Evolutionary conservation across 225 moss, liverwort and hornwort species (phyloP).

Genomic region (Thuidium tamariscinum): DNA sequence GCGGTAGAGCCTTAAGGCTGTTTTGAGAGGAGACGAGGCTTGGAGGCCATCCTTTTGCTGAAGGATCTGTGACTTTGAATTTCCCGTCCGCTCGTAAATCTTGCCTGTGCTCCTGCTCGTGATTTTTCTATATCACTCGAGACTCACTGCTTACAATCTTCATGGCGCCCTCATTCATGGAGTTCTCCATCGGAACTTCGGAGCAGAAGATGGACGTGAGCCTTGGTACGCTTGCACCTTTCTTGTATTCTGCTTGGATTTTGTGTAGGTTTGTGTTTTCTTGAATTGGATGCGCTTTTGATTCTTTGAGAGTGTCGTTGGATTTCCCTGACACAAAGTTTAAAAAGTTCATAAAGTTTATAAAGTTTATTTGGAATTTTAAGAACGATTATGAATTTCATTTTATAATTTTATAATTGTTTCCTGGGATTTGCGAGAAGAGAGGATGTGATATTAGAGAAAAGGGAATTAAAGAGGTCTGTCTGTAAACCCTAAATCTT

Average conservation of each 20-base stretch:
- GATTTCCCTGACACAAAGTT: not conserved
- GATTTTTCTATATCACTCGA: not conserved
- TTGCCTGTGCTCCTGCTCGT: not conserved
- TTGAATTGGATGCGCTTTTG: not conserved
- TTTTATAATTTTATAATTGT: not conserved
- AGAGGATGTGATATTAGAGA: not conserved
- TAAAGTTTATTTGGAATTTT: too few relatives aligned
- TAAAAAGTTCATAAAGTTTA: not conserved
- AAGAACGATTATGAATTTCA: not conserved
- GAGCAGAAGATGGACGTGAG: slow-evolving; percentile 99
- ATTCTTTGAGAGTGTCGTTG: not conserved
- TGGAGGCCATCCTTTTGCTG: not conserved
- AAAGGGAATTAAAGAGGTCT: too few relatives aligned
- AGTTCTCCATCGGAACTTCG: slow-evolving; percentile 72
- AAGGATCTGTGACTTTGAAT: not conserved
- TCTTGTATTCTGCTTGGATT: not conserved
- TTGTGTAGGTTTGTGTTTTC: not conserved
- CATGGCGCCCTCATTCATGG: slow-evolving; percentile 70
- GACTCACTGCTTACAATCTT: not conserved
- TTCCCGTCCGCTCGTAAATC: not conserved
- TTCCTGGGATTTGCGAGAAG: not conserved
- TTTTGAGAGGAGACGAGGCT: not conserved
- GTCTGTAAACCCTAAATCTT: not conserved
- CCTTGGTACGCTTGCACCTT: slow-evolving; percentile 43
- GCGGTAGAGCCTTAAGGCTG: not conserved